These are phyloP conservation scores for Trametes pubescens DNA, from an alignment of 1,284 basidiomycete genomes.

Conservation along the genomic window DNA sequence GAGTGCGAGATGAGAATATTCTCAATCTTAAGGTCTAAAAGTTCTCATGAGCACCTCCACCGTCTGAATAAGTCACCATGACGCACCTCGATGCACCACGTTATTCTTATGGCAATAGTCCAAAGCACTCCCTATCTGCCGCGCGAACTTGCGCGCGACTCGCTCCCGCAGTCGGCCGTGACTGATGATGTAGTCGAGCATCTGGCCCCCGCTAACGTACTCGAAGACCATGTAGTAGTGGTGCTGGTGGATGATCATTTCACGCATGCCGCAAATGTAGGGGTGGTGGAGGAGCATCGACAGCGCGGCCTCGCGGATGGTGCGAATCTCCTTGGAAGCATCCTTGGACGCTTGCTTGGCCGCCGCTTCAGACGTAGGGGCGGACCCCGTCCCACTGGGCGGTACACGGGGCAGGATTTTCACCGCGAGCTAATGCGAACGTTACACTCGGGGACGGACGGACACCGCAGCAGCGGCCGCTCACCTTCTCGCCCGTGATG, in stretches of 20 bases:
- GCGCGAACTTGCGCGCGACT: conserved; percentile 95
- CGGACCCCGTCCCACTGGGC: conserved; percentile 57
- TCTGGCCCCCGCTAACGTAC: conserved; percentile 98
- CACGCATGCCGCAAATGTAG: conserved; percentile 99
- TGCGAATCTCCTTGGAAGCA: conserved; percentile 95
- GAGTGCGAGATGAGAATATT: conserved; percentile 99
- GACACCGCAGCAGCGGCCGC: conserved; percentile 8
- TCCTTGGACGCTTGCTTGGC: conserved; percentile 90
- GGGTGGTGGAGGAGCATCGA: conserved; percentile 97
- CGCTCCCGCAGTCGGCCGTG: conserved; percentile 96
- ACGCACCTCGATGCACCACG: conserved; percentile 89
- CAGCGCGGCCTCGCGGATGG: conserved; percentile 93
- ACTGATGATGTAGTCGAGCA: conserved; percentile 99
- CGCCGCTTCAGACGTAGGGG: conserved; percentile 62
- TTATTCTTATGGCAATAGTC: conserved; percentile 98
- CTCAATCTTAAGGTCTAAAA: conserved; percentile 93
- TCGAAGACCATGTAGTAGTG: conserved; percentile 99
- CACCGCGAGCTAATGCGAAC: conserved; percentile 82
- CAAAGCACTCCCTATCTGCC: conserved; percentile 95
- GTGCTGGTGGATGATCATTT: conserved; percentile 95
- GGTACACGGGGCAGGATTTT: conserved; percentile 94
- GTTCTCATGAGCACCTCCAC: conserved; percentile 22
- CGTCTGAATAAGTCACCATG: conserved; percentile 11
- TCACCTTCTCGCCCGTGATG: conserved; percentile 90
- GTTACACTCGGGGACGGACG: conserved; percentile 3